These are phyloP conservation scores for Erodium moschatum DNA, from an alignment of 441 rosid species.

Conservation along the genomic window DNA sequence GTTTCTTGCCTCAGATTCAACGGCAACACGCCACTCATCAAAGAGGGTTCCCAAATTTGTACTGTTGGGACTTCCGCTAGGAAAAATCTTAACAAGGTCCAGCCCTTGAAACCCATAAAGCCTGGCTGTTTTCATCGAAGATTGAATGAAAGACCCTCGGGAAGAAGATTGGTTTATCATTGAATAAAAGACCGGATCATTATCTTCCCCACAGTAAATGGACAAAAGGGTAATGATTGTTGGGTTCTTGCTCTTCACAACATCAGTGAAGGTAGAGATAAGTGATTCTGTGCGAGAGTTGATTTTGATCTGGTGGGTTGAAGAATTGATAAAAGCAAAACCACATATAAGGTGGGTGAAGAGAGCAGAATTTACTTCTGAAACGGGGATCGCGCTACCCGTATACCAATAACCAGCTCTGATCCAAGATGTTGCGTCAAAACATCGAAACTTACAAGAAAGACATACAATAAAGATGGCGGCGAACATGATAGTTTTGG, in stretches of 20 bases:
- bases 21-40: slow-evolving; percentile 37
- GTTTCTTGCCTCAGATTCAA: slow-evolving; percentile 26
- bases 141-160: slow-evolving; percentile 29
- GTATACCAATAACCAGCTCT: slow-evolving; percentile 34
- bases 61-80: slow-evolving; percentile 16
- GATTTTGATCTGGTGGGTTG: slow-evolving; percentile 25
- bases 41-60: slow-evolving; percentile 25
- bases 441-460: background rate
- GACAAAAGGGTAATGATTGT: slow-evolving; percentile 28
- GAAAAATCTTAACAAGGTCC: slow-evolving; percentile 21
- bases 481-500: slow-evolving; percentile 6
- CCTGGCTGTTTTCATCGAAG: slow-evolving; percentile 32
- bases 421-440: slow-evolving; percentile 24
- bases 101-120: slow-evolving; percentile 34
- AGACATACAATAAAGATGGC: slow-evolving; percentile 11
- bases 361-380: slow-evolving; percentile 27
- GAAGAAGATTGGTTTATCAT: slow-evolving; percentile 21
- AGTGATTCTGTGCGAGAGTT: slow-evolving; percentile 1
- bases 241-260: slow-evolving; percentile 31
- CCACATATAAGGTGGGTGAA: slow-evolving; percentile 39
- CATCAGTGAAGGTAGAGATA: slow-evolving; percentile 24
- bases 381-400: slow-evolving; percentile 10
- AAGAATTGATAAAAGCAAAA: slow-evolving; percentile 24
- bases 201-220: slow-evolving; percentile 24
- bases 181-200: slow-evolving; percentile 17